Evolutionary conservation across 768 basidiomycete species (phyloP).

Genomic region (Tricholoma terreum): DNA sequence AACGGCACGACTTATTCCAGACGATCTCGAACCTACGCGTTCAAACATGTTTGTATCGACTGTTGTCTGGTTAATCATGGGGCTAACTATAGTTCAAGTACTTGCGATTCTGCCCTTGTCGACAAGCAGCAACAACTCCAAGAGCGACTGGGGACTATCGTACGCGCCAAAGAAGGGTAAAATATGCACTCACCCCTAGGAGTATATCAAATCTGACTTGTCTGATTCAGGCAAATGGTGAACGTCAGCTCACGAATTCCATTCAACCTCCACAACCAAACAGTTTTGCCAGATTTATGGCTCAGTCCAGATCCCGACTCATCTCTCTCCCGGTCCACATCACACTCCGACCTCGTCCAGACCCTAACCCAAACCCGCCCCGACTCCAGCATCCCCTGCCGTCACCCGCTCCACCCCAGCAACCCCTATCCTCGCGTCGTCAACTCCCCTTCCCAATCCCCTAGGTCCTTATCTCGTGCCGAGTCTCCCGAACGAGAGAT

Average conservation of each 20-base stretch:
- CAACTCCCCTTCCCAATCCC: constrained; percentile 8
- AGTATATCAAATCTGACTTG: neutral
- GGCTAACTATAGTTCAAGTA: neutral
- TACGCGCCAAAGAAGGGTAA: constrained; percentile 23
- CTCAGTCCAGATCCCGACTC: neutral
- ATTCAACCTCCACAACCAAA: constrained; percentile 23
- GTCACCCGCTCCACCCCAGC: neutral
- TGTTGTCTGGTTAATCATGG: neutral
- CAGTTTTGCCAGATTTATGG: neutral
- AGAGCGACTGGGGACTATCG: constrained; percentile 16
- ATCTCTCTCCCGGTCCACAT: constrained; percentile 9
- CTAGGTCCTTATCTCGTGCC: constrained; percentile 11
- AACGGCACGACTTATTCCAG: constrained; percentile 1
- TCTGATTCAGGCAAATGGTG: constrained; percentile 21
- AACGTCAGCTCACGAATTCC: constrained; percentile 23
- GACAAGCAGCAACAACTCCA: constrained; percentile 11
- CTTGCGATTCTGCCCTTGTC: neutral
- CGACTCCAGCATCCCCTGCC: neutral
- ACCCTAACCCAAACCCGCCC: neutral
- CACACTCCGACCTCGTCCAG: constrained; percentile 8
- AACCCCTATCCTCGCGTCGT: neutral
- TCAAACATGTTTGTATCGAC: neutral
- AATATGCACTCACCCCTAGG: neutral
- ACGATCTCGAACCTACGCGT: neutral
- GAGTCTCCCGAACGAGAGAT: constrained; percentile 8